Conservation (phyloP, 495 filamentous ascomycete species). For the Hypomontagnella submonticulosa region DNA sequence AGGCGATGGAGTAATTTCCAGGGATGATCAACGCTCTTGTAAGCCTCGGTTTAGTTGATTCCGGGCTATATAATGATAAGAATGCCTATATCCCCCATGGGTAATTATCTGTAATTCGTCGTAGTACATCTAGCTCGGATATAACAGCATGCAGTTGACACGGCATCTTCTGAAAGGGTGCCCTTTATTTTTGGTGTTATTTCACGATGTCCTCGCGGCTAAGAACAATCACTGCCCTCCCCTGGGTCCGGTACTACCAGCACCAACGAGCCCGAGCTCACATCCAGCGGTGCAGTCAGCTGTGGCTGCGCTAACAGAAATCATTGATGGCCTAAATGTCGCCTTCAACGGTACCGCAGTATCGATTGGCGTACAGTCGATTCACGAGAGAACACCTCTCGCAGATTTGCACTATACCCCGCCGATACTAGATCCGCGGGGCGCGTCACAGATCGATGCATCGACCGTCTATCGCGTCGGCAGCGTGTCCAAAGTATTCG, state of each 20-base stretch:
- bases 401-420: slow-evolving; percentile 28
- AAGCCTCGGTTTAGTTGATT: too few species aligned
- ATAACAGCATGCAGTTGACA: slow-evolving; percentile 1
- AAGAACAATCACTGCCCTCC: slow-evolving; percentile 31
- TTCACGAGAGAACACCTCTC: slow-evolving; percentile 24
- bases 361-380: slow-evolving; percentile 27
- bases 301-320: slow-evolving; percentile 6
- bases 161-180: neutral
- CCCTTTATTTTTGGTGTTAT: neutral
- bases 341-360: slow-evolving; percentile 24
- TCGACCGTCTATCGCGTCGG: slow-evolving; percentile 59
- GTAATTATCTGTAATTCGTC: neutral
- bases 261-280: slow-evolving; percentile 18
- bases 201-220: slow-evolving; percentile 14
- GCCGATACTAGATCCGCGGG: slow-evolving; percentile 25
- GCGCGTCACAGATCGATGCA: slow-evolving; percentile 50
- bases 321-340: neutral
- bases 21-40: too few species aligned
- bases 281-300: slow-evolving; percentile 23
- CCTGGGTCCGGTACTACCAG: slow-evolving; percentile 30
- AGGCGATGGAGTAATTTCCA: too few species aligned
- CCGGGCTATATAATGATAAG: too few species aligned
- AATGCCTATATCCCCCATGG: neutral
- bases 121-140: neutral
- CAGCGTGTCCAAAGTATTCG: slow-evolving; percentile 59